These are phyloP conservation scores for Oidiodendron maius DNA, from an alignment of 495 filamentous ascomycete species.

Conservation along the genomic window DNA sequence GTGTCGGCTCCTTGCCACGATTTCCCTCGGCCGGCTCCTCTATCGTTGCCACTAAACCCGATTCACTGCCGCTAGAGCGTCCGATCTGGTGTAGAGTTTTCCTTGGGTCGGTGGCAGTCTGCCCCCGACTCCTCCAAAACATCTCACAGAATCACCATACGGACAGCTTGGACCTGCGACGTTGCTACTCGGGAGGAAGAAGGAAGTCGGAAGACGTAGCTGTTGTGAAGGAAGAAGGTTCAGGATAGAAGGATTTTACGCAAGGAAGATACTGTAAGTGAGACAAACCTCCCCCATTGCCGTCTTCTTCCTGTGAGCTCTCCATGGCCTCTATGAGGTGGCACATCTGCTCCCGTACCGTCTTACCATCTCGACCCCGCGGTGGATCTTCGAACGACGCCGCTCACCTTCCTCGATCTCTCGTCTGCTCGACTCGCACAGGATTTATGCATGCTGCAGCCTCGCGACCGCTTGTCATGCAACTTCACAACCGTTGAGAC, in stretches of 20 bases:
- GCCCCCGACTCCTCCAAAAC: constrained; percentile 14
- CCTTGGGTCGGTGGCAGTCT: constrained; percentile 21
- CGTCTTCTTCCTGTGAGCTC: constrained; percentile 5
- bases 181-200: constrained; percentile 22
- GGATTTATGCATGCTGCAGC: constrained; percentile 27
- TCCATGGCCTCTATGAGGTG: constrained; percentile 4
- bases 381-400: background rate
- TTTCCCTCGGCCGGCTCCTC: constrained; percentile 20
- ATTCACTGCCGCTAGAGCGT: background rate
- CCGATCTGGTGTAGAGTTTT: constrained; percentile 9
- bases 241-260: constrained; percentile 11
- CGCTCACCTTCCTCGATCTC: background rate
- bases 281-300: constrained; percentile 2
- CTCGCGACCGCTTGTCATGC: constrained; percentile 23
- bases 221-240: constrained; percentile 20
- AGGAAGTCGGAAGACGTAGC: constrained; percentile 18
- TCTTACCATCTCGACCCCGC: background rate
- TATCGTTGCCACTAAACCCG: constrained; percentile 10
- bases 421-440: constrained; percentile 16
- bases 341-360: constrained; percentile 16
- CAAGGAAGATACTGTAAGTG: constrained; percentile 5
- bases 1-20: constrained; percentile 11
- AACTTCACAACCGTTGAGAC: constrained; percentile 17
- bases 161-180: constrained; percentile 11
- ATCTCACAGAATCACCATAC: constrained; percentile 13